phyloP scores from a whole-genome alignment of 768 basidiomycete genomes.

The Pleurotus pulmonarius region DNA sequence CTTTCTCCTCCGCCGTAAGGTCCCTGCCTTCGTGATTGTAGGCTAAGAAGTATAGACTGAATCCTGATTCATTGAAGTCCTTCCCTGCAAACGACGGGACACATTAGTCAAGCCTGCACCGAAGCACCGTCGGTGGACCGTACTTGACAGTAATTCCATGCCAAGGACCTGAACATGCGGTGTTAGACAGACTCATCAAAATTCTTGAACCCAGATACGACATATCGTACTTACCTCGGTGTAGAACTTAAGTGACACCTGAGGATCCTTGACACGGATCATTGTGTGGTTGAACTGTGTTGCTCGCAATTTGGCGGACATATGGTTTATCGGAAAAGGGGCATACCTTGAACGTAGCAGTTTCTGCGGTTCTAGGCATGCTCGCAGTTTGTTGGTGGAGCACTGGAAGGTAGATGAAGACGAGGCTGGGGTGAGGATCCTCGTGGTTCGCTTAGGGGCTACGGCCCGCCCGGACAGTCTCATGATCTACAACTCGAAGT shows the following conservation, averaged over 20 bases:
- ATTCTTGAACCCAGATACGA: not conserved
- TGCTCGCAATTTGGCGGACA: not conserved
- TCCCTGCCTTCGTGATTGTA: conserved; percentile 60
- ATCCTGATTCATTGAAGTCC: conserved; percentile 43
- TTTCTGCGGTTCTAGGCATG: conserved; percentile 66
- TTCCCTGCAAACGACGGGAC: conserved; percentile 9
- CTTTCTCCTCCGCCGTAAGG: conserved; percentile 50
- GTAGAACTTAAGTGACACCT: conserved; percentile 79
- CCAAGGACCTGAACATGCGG: conserved; percentile 48
- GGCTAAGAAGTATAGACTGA: conserved; percentile 84
- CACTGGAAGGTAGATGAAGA: too few relatives aligned
- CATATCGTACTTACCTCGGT: conserved; percentile 44
- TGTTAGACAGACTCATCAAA: not conserved
- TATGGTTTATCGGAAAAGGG: not conserved
- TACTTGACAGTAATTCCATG: conserved; percentile 71
- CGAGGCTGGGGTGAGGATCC: too few relatives aligned
- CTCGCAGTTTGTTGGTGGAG: conserved; percentile 8
- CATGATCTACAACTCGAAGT: too few relatives aligned
- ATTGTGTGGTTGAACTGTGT: conserved; percentile 81
- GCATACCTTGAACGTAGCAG: conserved; percentile 58
- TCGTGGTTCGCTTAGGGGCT: too few relatives aligned
- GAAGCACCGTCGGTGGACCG: conserved; percentile 10
- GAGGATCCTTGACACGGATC: conserved; percentile 86
- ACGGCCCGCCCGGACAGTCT: too few relatives aligned
- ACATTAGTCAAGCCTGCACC: not conserved